Evolutionary conservation across 2,329 filamentous ascomycete species (phyloP).

Genomic region (Triangularia setosa): DNA sequence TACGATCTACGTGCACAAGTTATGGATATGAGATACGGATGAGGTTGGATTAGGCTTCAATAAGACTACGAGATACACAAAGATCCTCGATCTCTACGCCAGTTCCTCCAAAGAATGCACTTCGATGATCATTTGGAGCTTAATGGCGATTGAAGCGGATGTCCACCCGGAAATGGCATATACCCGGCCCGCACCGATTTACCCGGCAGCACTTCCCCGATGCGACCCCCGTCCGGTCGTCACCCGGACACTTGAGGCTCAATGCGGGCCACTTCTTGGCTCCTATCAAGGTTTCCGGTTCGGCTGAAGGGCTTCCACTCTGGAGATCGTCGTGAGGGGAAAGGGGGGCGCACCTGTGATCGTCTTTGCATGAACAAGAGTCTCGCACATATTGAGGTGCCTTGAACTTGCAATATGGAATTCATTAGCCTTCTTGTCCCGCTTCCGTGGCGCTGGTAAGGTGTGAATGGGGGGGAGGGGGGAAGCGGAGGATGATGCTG

Average conservation of each 20-base stretch:
- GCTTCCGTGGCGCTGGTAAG: conserved; percentile 10
- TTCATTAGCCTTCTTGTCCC: conserved; percentile 10
- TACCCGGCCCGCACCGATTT: conserved; percentile 10
- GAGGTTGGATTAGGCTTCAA: not conserved
- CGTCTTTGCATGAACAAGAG: not conserved
- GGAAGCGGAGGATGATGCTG: not conserved
- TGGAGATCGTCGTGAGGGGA: not conserved
- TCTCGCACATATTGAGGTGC: not conserved
- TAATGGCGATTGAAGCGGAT: not conserved
- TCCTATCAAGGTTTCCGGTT: conserved; percentile 7
- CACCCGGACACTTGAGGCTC: not conserved
- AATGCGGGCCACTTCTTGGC: conserved; percentile 8
- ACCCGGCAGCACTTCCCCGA: conserved; percentile 6
- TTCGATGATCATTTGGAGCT: not conserved
- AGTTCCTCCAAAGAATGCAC: not conserved
- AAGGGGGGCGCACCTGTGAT: not conserved
- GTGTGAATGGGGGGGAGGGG: not conserved
- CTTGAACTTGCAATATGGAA: conserved; percentile 4
- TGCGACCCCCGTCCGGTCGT: not conserved
- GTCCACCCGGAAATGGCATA: not conserved
- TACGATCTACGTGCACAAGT: not conserved
- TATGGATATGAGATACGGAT: not conserved
- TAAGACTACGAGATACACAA: not conserved
- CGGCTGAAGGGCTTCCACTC: conserved; percentile 13
- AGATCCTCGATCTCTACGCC: not conserved